Conservation (phyloP, 768 basidiomycete genomes). For the Chalciporus piperatus region DNA sequence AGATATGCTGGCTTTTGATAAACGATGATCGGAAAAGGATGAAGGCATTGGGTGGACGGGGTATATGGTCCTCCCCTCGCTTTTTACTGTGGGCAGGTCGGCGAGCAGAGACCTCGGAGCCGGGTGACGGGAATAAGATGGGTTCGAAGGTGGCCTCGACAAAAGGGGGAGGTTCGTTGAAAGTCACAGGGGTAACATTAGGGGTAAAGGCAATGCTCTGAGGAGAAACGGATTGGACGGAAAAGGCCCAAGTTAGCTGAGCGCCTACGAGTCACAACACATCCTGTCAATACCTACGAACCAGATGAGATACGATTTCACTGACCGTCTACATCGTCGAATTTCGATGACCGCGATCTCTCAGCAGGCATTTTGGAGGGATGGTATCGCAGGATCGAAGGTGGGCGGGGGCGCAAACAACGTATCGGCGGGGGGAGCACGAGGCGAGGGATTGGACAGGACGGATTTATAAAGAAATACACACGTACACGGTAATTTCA, state of each 20-base stretch:
- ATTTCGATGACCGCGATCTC: constrained; percentile 38
- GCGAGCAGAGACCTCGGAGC: constrained; percentile 34
- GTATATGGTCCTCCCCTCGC: constrained; percentile 73
- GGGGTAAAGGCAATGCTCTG: constrained; percentile 54
- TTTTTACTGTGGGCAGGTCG: constrained; percentile 62
- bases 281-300: constrained; percentile 11
- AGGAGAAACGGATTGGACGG: constrained; percentile 38
- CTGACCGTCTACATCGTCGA: constrained; percentile 36
- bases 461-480: constrained; percentile 30
- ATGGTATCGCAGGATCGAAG: constrained; percentile 24
- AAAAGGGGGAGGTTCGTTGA: constrained; percentile 44
- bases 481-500: constrained; percentile 36
- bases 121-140: constrained; percentile 56
- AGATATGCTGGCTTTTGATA: constrained; percentile 75
- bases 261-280: constrained; percentile 30
- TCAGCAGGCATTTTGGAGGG: constrained; percentile 44
- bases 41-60: constrained; percentile 83
- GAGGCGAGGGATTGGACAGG: constrained; percentile 17
- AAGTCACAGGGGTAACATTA: constrained; percentile 56
- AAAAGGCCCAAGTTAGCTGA: constrained; percentile 46
- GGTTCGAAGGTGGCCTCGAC: constrained; percentile 40
- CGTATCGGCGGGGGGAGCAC: constrained; percentile 24
- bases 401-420: constrained; percentile 16
- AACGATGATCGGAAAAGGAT: constrained; percentile 84
- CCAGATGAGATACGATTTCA: neutral